Evolutionary conservation across 257 asterid genomes (phyloP).

Genomic region (Paulownia fortunei): DNA sequence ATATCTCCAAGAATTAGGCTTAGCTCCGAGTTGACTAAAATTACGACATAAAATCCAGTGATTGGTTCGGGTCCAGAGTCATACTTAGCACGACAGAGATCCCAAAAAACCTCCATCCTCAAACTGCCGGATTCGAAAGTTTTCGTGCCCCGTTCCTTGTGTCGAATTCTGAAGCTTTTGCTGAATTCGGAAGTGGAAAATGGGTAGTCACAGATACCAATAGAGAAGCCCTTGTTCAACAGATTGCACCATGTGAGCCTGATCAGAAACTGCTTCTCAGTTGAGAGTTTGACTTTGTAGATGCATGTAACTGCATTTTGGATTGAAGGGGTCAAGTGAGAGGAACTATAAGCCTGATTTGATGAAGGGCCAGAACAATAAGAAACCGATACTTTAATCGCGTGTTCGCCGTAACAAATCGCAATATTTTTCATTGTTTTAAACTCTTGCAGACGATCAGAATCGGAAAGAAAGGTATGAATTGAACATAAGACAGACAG

Average conservation of each 20-base stretch:
- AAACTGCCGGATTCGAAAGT: slow-evolving; percentile 40
- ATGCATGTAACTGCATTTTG: slow-evolving; percentile 55
- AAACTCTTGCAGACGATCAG: neutral
- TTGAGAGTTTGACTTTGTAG: slow-evolving; percentile 57
- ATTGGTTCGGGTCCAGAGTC: slow-evolving; percentile 72
- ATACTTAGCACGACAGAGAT: slow-evolving; percentile 57
- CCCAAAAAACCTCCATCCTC: slow-evolving; percentile 67
- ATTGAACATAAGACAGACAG: neutral
- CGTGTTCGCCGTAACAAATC: slow-evolving; percentile 71
- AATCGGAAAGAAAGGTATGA: neutral
- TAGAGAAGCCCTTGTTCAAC: slow-evolving; percentile 46
- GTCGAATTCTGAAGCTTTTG: slow-evolving; percentile 33
- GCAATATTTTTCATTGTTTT: slow-evolving; percentile 68
- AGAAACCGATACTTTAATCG: slow-evolving; percentile 74
- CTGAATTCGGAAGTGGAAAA: slow-evolving; percentile 39
- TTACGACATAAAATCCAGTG: slow-evolving; percentile 50
- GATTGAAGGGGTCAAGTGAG: slow-evolving; percentile 41
- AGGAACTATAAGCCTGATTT: slow-evolving; percentile 34
- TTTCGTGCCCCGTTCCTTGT: slow-evolving; percentile 48
- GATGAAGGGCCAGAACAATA: slow-evolving; percentile 70
- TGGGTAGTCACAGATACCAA: slow-evolving; percentile 51
- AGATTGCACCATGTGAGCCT: slow-evolving; percentile 59
- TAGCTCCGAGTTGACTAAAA: slow-evolving; percentile 54
- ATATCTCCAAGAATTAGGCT: slow-evolving; percentile 59
- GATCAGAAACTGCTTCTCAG: slow-evolving; percentile 44